These are phyloP conservation scores for Mortierella sp. DNA, from an alignment of 371 early-diverging fungal genomes.

Conservation along the genomic window DNA sequence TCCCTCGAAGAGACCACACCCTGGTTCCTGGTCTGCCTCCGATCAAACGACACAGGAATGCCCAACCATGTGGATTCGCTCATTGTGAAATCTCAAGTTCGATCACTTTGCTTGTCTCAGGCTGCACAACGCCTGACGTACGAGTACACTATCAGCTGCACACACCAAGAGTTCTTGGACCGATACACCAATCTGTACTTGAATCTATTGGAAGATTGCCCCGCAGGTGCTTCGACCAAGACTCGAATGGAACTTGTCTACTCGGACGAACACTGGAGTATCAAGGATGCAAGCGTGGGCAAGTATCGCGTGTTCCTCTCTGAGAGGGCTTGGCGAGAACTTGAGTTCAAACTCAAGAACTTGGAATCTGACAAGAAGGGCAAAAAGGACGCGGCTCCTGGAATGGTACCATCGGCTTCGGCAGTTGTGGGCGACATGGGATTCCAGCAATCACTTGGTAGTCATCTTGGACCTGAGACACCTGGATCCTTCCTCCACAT, in stretches of 20 bases:
- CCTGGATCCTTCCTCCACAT: conserved; percentile 44
- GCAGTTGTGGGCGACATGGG: conserved; percentile 34
- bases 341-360: conserved; percentile 55
- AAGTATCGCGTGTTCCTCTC: conserved; percentile 74
- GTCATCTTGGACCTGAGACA: conserved; percentile 27
- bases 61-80: conserved; percentile 65
- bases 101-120: conserved; percentile 71
- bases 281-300: conserved; percentile 76
- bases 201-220: conserved; percentile 57
- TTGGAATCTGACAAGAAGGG: conserved; percentile 48
- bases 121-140: conserved; percentile 65
- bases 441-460: conserved; percentile 34
- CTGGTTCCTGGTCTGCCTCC: conserved; percentile 89
- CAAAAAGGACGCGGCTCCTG: conserved; percentile 14
- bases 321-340: conserved; percentile 70
- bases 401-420: conserved; percentile 24
- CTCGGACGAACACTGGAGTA: conserved; percentile 62
- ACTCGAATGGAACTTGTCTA: conserved; percentile 34
- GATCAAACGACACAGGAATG: conserved; percentile 77
- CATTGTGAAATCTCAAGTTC: conserved; percentile 73
- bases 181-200: conserved; percentile 70
- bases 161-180: conserved; percentile 74
- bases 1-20: conserved; percentile 85
- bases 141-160: conserved; percentile 75
- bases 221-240: conserved; percentile 22